Evolutionary conservation across 2,329 filamentous ascomycete species (phyloP), one percentile per base, ranked within the genome.

Genomic region (Xylariaceae sp.): DNA sequence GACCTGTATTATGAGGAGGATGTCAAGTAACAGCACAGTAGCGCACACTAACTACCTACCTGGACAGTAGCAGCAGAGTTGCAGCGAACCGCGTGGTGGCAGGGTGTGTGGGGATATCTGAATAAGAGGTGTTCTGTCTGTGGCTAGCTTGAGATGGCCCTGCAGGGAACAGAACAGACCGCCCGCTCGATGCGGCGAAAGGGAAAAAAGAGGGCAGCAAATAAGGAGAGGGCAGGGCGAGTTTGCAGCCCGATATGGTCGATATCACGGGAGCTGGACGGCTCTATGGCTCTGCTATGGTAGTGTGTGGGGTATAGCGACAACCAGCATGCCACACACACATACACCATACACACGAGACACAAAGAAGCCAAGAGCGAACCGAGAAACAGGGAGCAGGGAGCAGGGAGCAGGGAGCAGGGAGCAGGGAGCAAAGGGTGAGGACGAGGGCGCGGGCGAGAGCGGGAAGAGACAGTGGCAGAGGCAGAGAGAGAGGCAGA

Each of bases 1-100:
- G 61, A 69, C 67, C 65, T 69, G 67, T 63, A 64, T 67, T 69
- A 70, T 63, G 65, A 67, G 66, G 59, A 70, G 66, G 62, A 66
- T 64, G 64, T 52, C 57, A 63, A 68, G 64, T 59, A 64, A 64
- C 59, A 64, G 64, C 62, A 62, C 62, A 65, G 60, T 61, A 60
- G 57, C 58, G 48, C 44, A 49, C 50, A 54, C 54, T 45, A 51
- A 56, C 31, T 47, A 53, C 45, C 55, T 58, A 48, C 45, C 55
- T 58, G 50, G 59, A 59, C 54, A 60, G 58, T 58, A 59, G 55
- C 62, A 62, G 61, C 54, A 65, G 63, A 65, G 67, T 65, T 61
- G 63, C 66, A 68, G 65, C 65, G 65, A 61, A 66, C 63, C 60
- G 67, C 67, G 67, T 66, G 66, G 64, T 64, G 59, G 63, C 60